Base-by-base conservation (phyloP, 148 eudicot species). In the Camellia japonica region DNA sequence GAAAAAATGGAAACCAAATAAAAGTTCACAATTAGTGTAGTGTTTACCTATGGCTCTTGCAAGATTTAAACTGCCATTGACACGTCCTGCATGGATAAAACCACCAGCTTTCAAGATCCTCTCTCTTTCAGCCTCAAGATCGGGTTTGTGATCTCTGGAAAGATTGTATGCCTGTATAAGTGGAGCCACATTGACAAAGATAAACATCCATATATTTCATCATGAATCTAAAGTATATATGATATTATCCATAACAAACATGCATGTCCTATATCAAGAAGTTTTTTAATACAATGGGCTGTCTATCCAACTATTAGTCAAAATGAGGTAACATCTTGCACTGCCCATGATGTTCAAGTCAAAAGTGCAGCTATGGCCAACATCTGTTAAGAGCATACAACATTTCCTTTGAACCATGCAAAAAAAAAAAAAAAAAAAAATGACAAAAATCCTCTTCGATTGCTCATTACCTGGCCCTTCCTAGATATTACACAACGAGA, bases 91-190 rank as follows among this genome's bases (percentile, higher is more conserved):
- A 86, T 96, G 99, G 77, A 96, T 93, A 80, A 96, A 93, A 19
- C 99, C 98, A 71, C 99, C 99, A 51, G 98, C 99, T 89, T 91
- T 93, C 78, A 93, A 63, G 75, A 96, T 96, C 75, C 99, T 85
- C 20, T 96, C 97, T 76, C 87, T 93, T 86, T 96, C 99, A 76
- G 83, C 89, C 87, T 92, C 99, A 68, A 96, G 90, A n/a, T 92
- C 98, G 55, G 99, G 99, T 82, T 96, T 96, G 87, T 96, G 99
- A 86, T 96, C 99, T 89, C 90, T 89, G 61, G 98, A 96, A 78
- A 96, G 90, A 86, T 93, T 94, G 87, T 91, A 91, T 68, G 99
- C 99, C 99, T 93, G 91, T 80, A 77, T n/a, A 71, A 52, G 20
- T 38, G 30, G 38, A 44, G 67, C 58, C 70, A 71, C 7, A 56